Percentiles rank a stretch among this genome's conserved stretches.
Conservation (phyloP, 805 yeast species). For the Candida montana region DNA sequence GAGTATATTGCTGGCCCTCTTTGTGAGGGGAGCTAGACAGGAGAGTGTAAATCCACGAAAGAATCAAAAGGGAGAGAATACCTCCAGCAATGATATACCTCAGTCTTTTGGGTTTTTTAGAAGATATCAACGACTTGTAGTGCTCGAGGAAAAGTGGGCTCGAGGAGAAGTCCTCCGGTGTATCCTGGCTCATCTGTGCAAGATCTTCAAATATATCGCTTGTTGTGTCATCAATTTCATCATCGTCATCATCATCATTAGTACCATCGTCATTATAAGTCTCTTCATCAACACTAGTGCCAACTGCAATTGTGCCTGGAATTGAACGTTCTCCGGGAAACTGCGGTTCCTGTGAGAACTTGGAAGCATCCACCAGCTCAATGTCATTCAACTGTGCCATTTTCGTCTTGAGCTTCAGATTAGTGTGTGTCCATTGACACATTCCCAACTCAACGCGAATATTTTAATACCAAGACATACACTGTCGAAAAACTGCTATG, state of each 20-base stretch:
- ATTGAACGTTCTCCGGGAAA: no score
- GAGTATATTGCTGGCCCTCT: background rate
- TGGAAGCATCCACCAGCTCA: background rate
- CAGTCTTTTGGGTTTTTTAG: background rate
- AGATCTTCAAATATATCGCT: slow-evolving; percentile 5
- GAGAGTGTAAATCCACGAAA: slow-evolving; percentile 6
- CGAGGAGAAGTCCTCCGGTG: slow-evolving; percentile 1
- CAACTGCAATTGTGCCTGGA: background rate
- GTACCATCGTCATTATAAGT: no score
- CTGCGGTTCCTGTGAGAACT: no score
- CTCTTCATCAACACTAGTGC: no score
- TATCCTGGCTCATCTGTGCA: slow-evolving; percentile 1
- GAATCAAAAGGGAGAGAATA: background rate
- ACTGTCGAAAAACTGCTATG: background rate
- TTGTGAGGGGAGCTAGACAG: background rate
- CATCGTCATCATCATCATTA: no score
- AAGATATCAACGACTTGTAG: background rate
- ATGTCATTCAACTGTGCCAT: no score
- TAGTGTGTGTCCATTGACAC: no score
- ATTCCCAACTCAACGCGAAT: no score
- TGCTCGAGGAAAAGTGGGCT: slow-evolving; percentile 4
- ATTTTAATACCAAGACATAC: no score
- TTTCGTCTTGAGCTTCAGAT: no score
- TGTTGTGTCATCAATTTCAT: no score
- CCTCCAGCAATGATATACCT: background rate